These are phyloP conservation scores for Cryptococcus amylolentus DNA, from an alignment of 1,284 basidiomycete species.

Conservation along the genomic window DNA sequence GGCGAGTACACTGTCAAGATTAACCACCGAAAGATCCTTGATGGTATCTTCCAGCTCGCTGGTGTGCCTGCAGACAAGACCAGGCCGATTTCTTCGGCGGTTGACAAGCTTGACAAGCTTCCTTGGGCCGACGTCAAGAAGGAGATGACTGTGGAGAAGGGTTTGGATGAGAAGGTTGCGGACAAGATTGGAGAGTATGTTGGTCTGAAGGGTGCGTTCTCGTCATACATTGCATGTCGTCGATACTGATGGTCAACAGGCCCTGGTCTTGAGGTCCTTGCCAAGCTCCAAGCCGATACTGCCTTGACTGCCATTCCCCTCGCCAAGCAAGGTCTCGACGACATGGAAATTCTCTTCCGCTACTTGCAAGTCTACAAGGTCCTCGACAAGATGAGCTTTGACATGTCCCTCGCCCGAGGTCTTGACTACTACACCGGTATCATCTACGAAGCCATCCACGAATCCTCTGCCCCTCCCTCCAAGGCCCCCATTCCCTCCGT, in stretches of 20 bases:
- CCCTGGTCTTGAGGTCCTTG: constrained; percentile 68
- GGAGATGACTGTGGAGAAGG: constrained; percentile 97
- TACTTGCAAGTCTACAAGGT: constrained; percentile 80
- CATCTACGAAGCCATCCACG: constrained; percentile 95
- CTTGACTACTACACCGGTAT: constrained; percentile 99
- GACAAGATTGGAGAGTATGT: constrained; percentile 98
- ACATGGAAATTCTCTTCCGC: constrained; percentile 83
- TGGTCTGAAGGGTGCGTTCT: constrained; percentile 72
- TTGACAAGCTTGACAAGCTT: constrained; percentile 97
- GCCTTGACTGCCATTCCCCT: constrained; percentile 65
- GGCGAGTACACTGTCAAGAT: constrained; percentile 94
- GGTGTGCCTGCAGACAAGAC: constrained; percentile 91
- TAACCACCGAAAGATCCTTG: constrained; percentile 95
- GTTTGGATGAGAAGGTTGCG: constrained; percentile 74
- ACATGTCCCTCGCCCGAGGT: constrained; percentile 91
- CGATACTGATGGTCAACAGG: constrained; percentile 16
- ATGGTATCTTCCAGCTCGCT: constrained; percentile 95
- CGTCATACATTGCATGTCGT: neutral
- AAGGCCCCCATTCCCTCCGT: constrained; percentile 60
- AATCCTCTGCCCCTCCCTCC: constrained; percentile 85
- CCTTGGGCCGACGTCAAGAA: constrained; percentile 90
- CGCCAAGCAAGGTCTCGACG: constrained; percentile 80
- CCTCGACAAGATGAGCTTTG: constrained; percentile 85
- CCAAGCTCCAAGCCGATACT: constrained; percentile 66
- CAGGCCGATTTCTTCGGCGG: constrained; percentile 72